These are phyloP conservation scores for Diospyros lotus DNA, from an alignment of 148 eudicot genomes.

Conservation along the genomic window DNA sequence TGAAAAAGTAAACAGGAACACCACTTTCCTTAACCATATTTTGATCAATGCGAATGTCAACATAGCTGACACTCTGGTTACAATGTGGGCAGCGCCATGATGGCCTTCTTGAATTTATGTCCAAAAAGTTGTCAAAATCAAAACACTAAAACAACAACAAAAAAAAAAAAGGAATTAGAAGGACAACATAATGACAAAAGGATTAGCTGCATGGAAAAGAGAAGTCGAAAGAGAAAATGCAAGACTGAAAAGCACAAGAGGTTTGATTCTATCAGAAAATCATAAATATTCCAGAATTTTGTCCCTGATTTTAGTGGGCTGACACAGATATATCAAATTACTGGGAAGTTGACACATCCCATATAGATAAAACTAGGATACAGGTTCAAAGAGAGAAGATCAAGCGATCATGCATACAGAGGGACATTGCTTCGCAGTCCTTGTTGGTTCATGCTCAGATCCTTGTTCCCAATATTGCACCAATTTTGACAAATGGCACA, in stretches of 20 bases:
- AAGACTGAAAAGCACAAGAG: not conserved
- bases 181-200: not conserved
- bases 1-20: constrained; percentile 6
- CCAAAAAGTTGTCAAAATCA: constrained; percentile 73
- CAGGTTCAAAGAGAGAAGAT: not conserved
- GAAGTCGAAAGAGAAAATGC: not conserved
- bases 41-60: constrained; percentile 77
- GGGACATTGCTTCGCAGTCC: not conserved
- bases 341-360: not conserved
- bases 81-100: constrained; percentile 94
- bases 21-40: constrained; percentile 73
- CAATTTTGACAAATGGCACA: not conserved
- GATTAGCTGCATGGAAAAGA: not conserved
- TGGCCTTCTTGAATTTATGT: constrained; percentile 71
- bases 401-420: not conserved
- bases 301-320: not conserved
- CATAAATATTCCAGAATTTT: not conserved
- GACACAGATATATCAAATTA: not conserved
- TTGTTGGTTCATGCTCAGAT: not conserved
- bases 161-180: constrained; percentile 11
- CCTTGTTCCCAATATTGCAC: constrained; percentile 4
- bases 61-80: constrained; percentile 69
- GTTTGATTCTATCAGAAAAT: constrained; percentile 3
- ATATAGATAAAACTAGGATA: not conserved
- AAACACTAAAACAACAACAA: constrained; percentile 48